Evolutionary conservation across 2,329 filamentous ascomycete genomes (phyloP), one percentile per base, ranked within the genome.

Genomic region (Diaporthe ilicicola): DNA sequence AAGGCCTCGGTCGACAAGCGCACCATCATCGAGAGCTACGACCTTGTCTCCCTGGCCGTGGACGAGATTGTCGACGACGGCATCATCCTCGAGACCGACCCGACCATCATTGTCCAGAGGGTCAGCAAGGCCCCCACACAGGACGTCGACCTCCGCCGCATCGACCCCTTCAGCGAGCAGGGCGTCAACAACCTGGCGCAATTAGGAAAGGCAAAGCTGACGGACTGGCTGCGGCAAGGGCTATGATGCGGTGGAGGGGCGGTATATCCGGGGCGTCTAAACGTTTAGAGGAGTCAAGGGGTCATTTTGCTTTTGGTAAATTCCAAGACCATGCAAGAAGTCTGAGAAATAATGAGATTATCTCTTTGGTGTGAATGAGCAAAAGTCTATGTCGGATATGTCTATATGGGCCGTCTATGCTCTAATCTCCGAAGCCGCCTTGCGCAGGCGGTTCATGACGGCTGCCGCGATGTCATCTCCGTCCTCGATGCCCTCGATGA

Each of bases 1-100:
- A 98, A 97, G 95, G 95, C 97, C 88, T 94, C 94, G 42, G 95
- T 97, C 64, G 96, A 99, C 86, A 98, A 98, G 88, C 92, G 96
- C 76, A 98, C 96, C 70, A 94, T 98, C 75, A 92, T 98, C 79
- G 96, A 99, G 84, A 98, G 98, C 88, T 99, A 98, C 86, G 96
- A 98, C 82, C 89, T 98, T 27, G 93, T 98, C 73, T 93, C 94
- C 17, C 90, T 99, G 67, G 94, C 95, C 54, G 93, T 99, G 74
- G 96, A 99, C 82, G 96, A 99, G 83, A 95, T 97, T 73, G 90
- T 97, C 67, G 94, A 97, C 82, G 94, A 97, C 79, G 96, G 96
- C 72, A 97, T 98, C 80, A 95, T 99, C 77, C 90, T 99, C 73
- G 96, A 99, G 85, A 98, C 95, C 0, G 96, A 99, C 81, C 95